Evolutionary conservation across 192 early-diverging fungal species (phyloP), one percentile per base, ranked within the genome.

Genomic region (Lunasporangiospora selenospora): DNA sequence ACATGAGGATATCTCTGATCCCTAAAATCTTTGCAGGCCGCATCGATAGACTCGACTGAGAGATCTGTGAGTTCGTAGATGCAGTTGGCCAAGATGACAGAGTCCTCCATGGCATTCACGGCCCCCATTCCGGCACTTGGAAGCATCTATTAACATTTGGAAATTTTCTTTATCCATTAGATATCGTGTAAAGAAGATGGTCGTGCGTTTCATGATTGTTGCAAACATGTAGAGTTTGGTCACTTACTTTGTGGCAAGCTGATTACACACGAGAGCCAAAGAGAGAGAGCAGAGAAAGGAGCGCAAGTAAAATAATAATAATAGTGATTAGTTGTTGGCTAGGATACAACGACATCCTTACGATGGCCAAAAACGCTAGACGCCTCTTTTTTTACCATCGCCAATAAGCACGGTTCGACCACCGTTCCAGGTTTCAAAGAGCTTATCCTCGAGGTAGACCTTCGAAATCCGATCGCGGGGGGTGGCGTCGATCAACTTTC

Each of bases 71-170:
- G 38, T 11, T 62, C 60, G 29, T 62, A 62, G 1, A 62, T 29
- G 23, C 58, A 62, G 19, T 70, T 70, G 18, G 58, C 52, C 11
- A 61, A 37, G 19, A 70, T 50, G 1, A 61, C 58, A 9, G 67
- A 57, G 16, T 70, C 58, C 29, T 70, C 58, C 52, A 70, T 60
- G 1, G 67, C 67, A 39, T 43, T 70, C n/a, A 70, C 67, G 1
- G 67, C 58, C 6, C 67, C 66, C 55, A 37, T 13, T 40, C 23
- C 40, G 7, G 39, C 32, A 39, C 6, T 11, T 24, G 37, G 12
- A 27, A 16, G 40, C 33, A 13, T 34, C 40, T 0, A 42, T 39
- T 33, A 24, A 12, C n/a, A 21, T 7, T 12, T 0, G 0, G 8
- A 12, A 23, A 11, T 19, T 5, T 6, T 51, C 19, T 23, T 1